Conservation (phyloP, 164 flowering plant species). For the Buxus sempervirens region DNA sequence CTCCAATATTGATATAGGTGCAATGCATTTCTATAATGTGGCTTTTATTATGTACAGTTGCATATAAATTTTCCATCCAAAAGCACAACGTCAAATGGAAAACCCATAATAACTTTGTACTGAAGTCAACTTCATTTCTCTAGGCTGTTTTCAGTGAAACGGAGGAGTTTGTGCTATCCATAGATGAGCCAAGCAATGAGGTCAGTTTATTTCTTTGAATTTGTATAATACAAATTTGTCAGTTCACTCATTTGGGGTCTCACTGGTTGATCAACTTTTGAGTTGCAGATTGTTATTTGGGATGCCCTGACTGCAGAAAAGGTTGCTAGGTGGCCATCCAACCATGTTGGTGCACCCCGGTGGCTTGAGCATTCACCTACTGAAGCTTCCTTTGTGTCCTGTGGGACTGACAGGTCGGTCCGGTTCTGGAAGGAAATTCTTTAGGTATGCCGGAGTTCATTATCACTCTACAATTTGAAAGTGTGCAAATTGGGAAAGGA, state of each 20-base stretch:
- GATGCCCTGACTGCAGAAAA: constrained; percentile 72
- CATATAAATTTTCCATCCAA: too few relatives aligned
- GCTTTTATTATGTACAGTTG: too few relatives aligned
- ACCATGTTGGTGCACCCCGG: constrained; percentile 70
- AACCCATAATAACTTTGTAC: too few relatives aligned
- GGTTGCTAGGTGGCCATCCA: constrained; percentile 78
- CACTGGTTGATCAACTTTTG: not conserved
- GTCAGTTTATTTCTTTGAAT: constrained; percentile 25
- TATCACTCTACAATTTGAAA: too few relatives aligned
- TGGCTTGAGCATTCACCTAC: constrained; percentile 89
- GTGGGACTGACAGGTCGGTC: constrained; percentile 75
- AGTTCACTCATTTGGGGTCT: not conserved
- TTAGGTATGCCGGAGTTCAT: constrained; percentile 12
- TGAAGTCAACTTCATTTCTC: constrained; percentile 14
- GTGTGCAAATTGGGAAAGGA: too few relatives aligned
- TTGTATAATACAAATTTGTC: not conserved
- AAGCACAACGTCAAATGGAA: too few relatives aligned
- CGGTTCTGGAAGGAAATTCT: constrained; percentile 72
- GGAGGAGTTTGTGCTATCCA: constrained; percentile 71
- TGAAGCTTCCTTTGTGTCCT: constrained; percentile 69
- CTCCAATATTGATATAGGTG: too few relatives aligned
- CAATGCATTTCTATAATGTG: too few relatives aligned
- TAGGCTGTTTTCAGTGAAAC: constrained; percentile 87
- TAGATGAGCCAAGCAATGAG: constrained; percentile 83
- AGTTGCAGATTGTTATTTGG: constrained; percentile 74